Evolutionary conservation across 768 basidiomycete species (phyloP), one percentile per base, ranked within the genome.

Genomic region (Ephemerocybe angulata): DNA sequence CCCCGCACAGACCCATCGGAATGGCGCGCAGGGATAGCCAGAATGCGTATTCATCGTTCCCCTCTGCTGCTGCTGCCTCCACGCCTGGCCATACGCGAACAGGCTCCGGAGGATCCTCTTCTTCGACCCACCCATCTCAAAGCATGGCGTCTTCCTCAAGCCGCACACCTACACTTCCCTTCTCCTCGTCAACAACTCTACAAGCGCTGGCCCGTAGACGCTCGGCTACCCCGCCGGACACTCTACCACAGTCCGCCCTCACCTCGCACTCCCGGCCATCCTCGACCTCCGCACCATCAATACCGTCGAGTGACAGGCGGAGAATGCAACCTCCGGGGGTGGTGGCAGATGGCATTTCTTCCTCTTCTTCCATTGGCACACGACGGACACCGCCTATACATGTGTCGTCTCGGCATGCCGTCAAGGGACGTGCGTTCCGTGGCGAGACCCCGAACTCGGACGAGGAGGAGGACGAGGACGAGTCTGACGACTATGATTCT

Each of bases 41-140:
- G 29, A 50, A 50, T 33, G 11, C 48, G 7, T 50, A 50, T 33
- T 50, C 48, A n/a, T 50, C 48, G 4, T 50, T 50, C 48, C 48
- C 48, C 17, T 50, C 48, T 33, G 48, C 48, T 17, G 48, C 31
- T 8, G 27, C 42, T 12, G 27, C 21, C n/a, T 44, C 42, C 7
- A 21, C 30, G 30, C n/a, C n/a, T 13, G 30, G 30, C 4, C 48
- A 50, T 30, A 22, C 30, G 10, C 48, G 48, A 2, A 19, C 48
- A 11, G 31, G 29, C 19, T 50, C 48, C 31, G 48, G 48, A 19
- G 48, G 38, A 17, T 17, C 8, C 17, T 35, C 17, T 17, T 17
- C 33, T 44, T 25, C 7, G 27, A 13, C 13, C 42, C 42, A 44
- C 5, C 15, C 21, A 44, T 13, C n/a, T 44, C 42, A 7, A 19